Percentiles rank a stretch among this genome's conserved stretches.
Conservation (phyloP, 345 rosid genomes). For the Adansonia digitata region DNA sequence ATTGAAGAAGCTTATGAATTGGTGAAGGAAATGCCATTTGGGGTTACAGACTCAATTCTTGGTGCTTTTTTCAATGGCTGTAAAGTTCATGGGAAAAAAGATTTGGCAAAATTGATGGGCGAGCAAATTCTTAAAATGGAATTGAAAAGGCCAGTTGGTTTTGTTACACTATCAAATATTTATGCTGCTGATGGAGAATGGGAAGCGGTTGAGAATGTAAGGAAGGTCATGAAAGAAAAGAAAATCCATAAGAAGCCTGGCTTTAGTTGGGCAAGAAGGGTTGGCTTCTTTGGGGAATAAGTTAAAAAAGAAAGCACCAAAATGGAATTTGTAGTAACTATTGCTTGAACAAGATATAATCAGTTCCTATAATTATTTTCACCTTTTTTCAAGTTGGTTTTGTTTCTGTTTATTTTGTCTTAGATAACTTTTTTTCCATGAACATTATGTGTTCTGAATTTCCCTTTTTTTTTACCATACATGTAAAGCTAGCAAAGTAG, state of each 20-base stretch:
- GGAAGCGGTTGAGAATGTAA: conserved; percentile 35
- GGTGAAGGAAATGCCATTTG: conserved; percentile 25
- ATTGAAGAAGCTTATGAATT: conserved; percentile 39
- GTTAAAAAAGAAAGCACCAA: background rate
- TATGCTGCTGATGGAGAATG: conserved; percentile 41
- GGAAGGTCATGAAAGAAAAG: conserved; percentile 41
- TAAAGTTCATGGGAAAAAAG: conserved; percentile 36
- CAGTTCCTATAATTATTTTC: background rate
- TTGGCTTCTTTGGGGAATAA: background rate
- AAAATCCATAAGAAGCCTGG: conserved; percentile 38
- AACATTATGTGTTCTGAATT: background rate
- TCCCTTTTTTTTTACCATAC: background rate
- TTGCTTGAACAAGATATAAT: background rate
- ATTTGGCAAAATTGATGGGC: conserved; percentile 31
- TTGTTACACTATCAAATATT: conserved; percentile 41
- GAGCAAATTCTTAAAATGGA: conserved; percentile 26
- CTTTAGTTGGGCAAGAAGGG: conserved; percentile 31
- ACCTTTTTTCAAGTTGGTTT: background rate
- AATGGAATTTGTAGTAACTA: background rate
- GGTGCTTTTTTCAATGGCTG: conserved; percentile 51
- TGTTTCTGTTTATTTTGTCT: background rate
- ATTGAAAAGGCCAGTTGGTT: conserved; percentile 33
- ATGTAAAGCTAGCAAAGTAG: too few relatives aligned
- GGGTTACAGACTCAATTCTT: conserved; percentile 35
- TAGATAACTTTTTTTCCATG: background rate